phyloP scores from a whole-genome alignment of 1,284 basidiomycete species.

The Leccinum subrobustum region DNA sequence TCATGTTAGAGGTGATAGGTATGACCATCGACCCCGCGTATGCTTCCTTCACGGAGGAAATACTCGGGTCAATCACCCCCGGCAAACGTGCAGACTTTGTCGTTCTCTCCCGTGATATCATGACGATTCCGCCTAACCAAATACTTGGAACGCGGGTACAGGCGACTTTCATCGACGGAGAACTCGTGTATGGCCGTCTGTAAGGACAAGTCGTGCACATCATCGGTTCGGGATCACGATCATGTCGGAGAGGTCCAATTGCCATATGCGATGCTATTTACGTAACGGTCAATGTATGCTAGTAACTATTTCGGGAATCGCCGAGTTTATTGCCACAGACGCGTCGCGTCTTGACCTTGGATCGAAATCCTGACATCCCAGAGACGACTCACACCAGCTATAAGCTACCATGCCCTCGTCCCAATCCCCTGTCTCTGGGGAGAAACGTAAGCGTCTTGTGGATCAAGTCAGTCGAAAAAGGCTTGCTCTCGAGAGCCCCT shows the following conservation, averaged over 20 bases:
- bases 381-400: slow-evolving; percentile 1
- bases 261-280: background rate
- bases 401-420: slow-evolving; percentile 16
- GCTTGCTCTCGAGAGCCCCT: slow-evolving; percentile 29
- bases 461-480: slow-evolving; percentile 36
- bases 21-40: slow-evolving; percentile 83
- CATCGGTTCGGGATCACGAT: background rate
- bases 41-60: slow-evolving; percentile 79
- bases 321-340: slow-evolving; percentile 25
- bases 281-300: background rate
- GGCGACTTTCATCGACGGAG: slow-evolving; percentile 79
- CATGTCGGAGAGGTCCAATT: too few relatives aligned
- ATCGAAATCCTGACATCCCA: background rate
- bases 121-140: slow-evolving; percentile 58
- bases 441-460: slow-evolving; percentile 30
- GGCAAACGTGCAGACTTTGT: slow-evolving; percentile 88
- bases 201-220: slow-evolving; percentile 3
- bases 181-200: slow-evolving; percentile 56
- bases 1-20: slow-evolving; percentile 34
- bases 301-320: slow-evolving; percentile 13
- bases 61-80: slow-evolving; percentile 66
- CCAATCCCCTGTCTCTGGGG: slow-evolving; percentile 20
- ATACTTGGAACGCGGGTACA: slow-evolving; percentile 73
- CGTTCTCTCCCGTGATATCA: slow-evolving; percentile 79
- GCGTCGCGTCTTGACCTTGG: slow-evolving; percentile 12